Conservation (phyloP, 2,329 filamentous ascomycete genomes). For the Ascochyta clinopodiicola region DNA sequence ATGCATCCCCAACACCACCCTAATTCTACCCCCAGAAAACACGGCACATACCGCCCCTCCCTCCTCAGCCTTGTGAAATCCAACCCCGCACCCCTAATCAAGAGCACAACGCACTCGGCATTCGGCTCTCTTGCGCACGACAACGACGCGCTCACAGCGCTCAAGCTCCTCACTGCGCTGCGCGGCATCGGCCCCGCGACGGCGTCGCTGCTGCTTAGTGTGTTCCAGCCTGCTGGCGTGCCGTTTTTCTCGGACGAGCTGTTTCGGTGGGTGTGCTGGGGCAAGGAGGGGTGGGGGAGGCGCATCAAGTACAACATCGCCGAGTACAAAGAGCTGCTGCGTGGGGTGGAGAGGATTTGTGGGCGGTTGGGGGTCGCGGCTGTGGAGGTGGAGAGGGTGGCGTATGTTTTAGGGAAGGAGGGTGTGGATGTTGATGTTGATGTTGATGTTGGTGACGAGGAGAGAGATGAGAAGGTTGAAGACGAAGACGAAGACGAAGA, state of each 20-base stretch:
- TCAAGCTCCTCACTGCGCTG: conserved; percentile 65
- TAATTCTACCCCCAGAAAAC: conserved; percentile 45
- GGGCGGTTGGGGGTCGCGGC: conserved; percentile 52
- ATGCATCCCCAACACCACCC: background rate
- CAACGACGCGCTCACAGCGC: conserved; percentile 38
- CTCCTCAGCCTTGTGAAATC: conserved; percentile 59
- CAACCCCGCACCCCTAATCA: conserved; percentile 61
- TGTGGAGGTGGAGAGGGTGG: conserved; percentile 72
- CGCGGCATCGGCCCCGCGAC: conserved; percentile 81
- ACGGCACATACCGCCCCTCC: conserved; percentile 59
- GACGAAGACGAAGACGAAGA: too few species aligned
- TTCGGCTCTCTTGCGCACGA: conserved; percentile 44
- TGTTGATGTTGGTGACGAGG: background rate
- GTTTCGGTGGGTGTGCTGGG: conserved; percentile 72
- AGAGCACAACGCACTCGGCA: conserved; percentile 60
- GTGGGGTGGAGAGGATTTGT: conserved; percentile 37
- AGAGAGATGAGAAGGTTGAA: too few species aligned
- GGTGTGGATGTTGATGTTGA: conserved; percentile 20
- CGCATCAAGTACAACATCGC: conserved; percentile 72
- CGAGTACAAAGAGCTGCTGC: conserved; percentile 69
- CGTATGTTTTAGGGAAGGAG: conserved; percentile 68
- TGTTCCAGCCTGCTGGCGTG: conserved; percentile 64
- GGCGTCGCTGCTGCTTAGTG: conserved; percentile 74
- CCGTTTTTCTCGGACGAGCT: conserved; percentile 84
- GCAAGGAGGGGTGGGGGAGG: conserved; percentile 51